Base-by-base conservation (phyloP, 441 rosid species). In the Pelargonium hybrid region DNA sequence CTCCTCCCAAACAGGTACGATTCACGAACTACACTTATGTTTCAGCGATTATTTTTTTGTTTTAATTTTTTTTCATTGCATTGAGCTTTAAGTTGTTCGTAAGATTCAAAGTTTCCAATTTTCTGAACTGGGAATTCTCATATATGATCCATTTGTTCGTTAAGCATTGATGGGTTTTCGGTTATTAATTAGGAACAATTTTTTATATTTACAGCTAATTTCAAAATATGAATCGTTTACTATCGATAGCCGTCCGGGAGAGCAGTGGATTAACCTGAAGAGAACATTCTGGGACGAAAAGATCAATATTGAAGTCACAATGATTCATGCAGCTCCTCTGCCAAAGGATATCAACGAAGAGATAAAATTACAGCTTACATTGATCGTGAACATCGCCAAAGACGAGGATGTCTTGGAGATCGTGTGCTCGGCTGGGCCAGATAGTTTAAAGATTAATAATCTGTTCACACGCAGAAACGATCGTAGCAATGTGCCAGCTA, bases 401-500 rank as follows among this genome's bases (percentile, higher is more conserved):
- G 83, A 67, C 37, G 80, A 67, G 57, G n/a, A 34, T 69, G 72
- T 82, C 66, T 62, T 93, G 69, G 96, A 90, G 86, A 81, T 90
- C 54, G 52, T 84, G 78, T 87, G 96, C 76, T 88, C 92, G 4
- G 98, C 88, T 69, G 89, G 92, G 92, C 93, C 93, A 5, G 87
- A 88, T 77, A 70, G 77, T 68, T 71, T 92, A 29, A 89, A 85
- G 76, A 84, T 92, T 68, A 76, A 73, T 5, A 84, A 84, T 67
- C 80, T 90, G 56, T 81, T 84, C 68, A 56, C 85, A 47, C 87
- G 86, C 71, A 50, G 66, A 39, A 64, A 65, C n/a, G 43, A 34
- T 65, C 14, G 13, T 3, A 13, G 4, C 52, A 79, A 71, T 66
- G 71, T 56, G 74, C 71, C 68, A 11, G 77, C 74, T 0, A 69